Percentiles rank a stretch among this genome's conserved stretches.
phyloP scores from a whole-genome alignment of 495 filamentous ascomycete species.

The Delitschia confertaspora region DNA sequence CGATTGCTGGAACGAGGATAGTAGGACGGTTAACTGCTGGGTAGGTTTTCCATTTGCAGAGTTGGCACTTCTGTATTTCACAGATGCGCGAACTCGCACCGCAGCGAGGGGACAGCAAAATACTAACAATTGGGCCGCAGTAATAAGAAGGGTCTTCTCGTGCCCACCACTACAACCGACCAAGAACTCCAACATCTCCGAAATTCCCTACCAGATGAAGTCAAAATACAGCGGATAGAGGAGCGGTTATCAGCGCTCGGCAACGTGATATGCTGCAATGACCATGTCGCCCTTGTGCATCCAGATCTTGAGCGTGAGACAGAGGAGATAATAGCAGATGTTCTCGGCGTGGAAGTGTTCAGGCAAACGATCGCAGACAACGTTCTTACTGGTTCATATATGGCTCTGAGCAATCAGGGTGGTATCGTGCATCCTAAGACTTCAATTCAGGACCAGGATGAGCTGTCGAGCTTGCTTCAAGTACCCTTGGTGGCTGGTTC shows the following conservation, averaged over 20 bases:
- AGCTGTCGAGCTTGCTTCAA: slow-evolving; percentile 86
- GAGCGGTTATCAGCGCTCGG: slow-evolving; percentile 91
- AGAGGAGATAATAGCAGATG: slow-evolving; percentile 67
- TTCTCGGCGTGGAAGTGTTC: slow-evolving; percentile 96
- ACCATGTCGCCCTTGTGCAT: slow-evolving; percentile 92
- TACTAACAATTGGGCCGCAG: no score
- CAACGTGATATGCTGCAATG: slow-evolving; percentile 93
- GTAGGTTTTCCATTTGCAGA: slow-evolving; percentile 42
- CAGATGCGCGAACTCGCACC: slow-evolving; percentile 7
- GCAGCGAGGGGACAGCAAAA: no score
- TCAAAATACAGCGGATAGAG: slow-evolving; percentile 93
- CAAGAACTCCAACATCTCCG: slow-evolving; percentile 96
- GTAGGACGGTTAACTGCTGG: slow-evolving; percentile 91
- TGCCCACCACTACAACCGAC: slow-evolving; percentile 92
- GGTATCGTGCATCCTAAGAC: slow-evolving; percentile 97
- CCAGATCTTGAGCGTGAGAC: slow-evolving; percentile 90
- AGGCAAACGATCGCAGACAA: slow-evolving; percentile 95
- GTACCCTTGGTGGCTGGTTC: slow-evolving; percentile 90
- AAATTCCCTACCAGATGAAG: slow-evolving; percentile 79
- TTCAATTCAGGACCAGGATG: slow-evolving; percentile 91
- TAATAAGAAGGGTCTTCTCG: slow-evolving; percentile 92
- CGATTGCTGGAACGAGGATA: slow-evolving; percentile 94
- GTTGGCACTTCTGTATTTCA: background rate
- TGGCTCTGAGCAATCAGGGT: slow-evolving; percentile 90
- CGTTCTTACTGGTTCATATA: slow-evolving; percentile 90